A percentile compares a stretch with the other conserved stretches of the same genome.
phyloP scores from a whole-genome alignment of 2,329 filamentous ascomycete species.

The Zymoseptoria pseudotritici region DNA sequence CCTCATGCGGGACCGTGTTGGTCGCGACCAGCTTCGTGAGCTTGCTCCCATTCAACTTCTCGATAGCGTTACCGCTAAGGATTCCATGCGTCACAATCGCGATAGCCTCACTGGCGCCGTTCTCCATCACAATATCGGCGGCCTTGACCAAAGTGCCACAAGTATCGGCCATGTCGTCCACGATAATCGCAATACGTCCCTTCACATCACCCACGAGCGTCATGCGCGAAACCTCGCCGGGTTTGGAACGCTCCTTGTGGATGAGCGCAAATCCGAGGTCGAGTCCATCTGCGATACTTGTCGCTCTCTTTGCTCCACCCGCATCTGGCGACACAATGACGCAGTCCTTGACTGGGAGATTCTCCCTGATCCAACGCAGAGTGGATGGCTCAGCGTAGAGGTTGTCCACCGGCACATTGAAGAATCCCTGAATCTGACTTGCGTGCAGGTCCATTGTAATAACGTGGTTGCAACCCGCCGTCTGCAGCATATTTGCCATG shows the following conservation, averaged over 20 bases:
- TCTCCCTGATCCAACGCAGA: slow-evolving; percentile 82
- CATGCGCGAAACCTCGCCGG: slow-evolving; percentile 87
- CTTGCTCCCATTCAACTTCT: slow-evolving; percentile 72
- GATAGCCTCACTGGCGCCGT: slow-evolving; percentile 80
- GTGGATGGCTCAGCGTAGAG: slow-evolving; percentile 92
- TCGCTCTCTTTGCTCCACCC: slow-evolving; percentile 87
- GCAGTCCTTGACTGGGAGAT: slow-evolving; percentile 71
- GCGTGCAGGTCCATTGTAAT: slow-evolving; percentile 97
- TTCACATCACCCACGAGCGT: slow-evolving; percentile 90
- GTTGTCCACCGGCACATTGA: slow-evolving; percentile 74
- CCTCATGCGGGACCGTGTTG: slow-evolving; percentile 75
- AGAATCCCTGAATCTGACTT: slow-evolving; percentile 91
- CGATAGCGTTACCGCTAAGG: slow-evolving; percentile 77
- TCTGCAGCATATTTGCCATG: slow-evolving; percentile 96
- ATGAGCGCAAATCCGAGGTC: slow-evolving; percentile 90
- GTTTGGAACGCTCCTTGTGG: slow-evolving; percentile 89
- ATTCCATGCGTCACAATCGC: slow-evolving; percentile 96
- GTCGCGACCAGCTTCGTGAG: slow-evolving; percentile 78
- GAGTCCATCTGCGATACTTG: slow-evolving; percentile 84
- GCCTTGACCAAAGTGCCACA: slow-evolving; percentile 86
- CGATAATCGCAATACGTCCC: slow-evolving; percentile 87
- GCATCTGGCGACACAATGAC: slow-evolving; percentile 95
- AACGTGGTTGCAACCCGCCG: slow-evolving; percentile 84
- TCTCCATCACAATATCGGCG: slow-evolving; percentile 76
- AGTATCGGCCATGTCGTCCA: slow-evolving; percentile 97